A percentile compares a stretch with the other conserved stretches of the same genome.
phyloP scores from a whole-genome alignment of 1,139 yeast species.

The Lizanozyma gosingica region DNA sequence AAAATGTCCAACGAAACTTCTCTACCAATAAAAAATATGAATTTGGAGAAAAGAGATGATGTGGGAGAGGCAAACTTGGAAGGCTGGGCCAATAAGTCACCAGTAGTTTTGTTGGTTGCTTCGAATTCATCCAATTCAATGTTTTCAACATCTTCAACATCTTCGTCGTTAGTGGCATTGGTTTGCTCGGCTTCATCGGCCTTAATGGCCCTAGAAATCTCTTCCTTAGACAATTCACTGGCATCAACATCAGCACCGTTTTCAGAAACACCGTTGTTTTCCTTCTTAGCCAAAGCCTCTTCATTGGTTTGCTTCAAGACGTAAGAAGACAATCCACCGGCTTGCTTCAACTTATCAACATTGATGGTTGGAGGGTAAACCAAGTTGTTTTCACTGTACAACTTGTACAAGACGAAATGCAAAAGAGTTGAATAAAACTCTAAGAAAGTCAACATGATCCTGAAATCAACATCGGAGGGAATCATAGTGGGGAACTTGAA shows the following conservation, averaged over 20 bases:
- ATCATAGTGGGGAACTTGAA: slow-evolving; percentile 93
- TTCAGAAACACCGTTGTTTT: slow-evolving; percentile 30
- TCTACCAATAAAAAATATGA: slow-evolving; percentile 83
- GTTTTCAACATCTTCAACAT: slow-evolving; percentile 33
- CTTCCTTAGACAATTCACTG: slow-evolving; percentile 29
- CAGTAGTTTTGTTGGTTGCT: slow-evolving; percentile 51
- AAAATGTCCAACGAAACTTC: slow-evolving; percentile 91
- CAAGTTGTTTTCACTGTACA: slow-evolving; percentile 77
- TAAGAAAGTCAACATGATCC: slow-evolving; percentile 92
- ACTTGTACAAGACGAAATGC: slow-evolving; percentile 77
- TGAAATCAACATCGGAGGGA: slow-evolving; percentile 90
- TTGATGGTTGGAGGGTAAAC: slow-evolving; percentile 90
- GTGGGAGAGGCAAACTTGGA: slow-evolving; percentile 49
- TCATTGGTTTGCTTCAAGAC: slow-evolving; percentile 50
- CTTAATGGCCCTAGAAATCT: slow-evolving; percentile 40
- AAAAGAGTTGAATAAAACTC: slow-evolving; percentile 90
- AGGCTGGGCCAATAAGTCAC: slow-evolving; percentile 80
- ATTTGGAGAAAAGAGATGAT: slow-evolving; percentile 59
- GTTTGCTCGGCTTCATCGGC: slow-evolving; percentile 39
- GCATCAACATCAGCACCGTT: slow-evolving; percentile 26
- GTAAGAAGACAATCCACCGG: slow-evolving; percentile 85
- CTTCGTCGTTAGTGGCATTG: slow-evolving; percentile 29
- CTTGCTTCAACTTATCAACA: slow-evolving; percentile 60
- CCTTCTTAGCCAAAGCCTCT: slow-evolving; percentile 26
- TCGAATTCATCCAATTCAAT: slow-evolving; percentile 61